Base-by-base conservation (phyloP, 1,284 basidiomycete species). In the Boletus calvinii region DNA sequence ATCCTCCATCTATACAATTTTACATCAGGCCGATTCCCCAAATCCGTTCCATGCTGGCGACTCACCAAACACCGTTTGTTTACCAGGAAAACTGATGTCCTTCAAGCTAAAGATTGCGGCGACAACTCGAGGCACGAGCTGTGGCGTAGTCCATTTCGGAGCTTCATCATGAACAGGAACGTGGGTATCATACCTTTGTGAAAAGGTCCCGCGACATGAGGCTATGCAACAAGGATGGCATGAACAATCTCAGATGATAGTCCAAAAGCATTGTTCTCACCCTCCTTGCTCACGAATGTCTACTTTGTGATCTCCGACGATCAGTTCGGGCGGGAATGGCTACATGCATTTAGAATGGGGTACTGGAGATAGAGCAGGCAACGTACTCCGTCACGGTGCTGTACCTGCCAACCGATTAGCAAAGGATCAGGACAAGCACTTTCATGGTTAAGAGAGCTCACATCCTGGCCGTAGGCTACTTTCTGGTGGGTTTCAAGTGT, bases 161-260 rank as follows among this genome's bases (percentile, higher is more conserved):
- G 13, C 11, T 26, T n/a, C 12, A 8, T 35, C 18, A 4, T 10
- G 4, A 34, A n/a, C 2, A 0, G 32, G 2, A 13, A 45, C 4
- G 30, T 12, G 2, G 6, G 1, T 3, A 5, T n/a, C 48, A 48
- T 44, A 67, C 67, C 66, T 61, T 58, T 0, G 30, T 41, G 39
- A 70, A 71, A 31, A 66, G n/a, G 9, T 60, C 50, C 15, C 37
- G 55, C 6, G 66, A 70, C 50, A 67, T 52, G 17, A 67, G 66
- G 45, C 65, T 67, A 34, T 31, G 36, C 17, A 30, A 40, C 0
- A 42, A 36, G 6, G 41, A 48, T 5, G 4, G 4, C 7, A 45
- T 52, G 4, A 52, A 13, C 11, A 38, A 29, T 7, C 13, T 13
- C 4, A 9, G 12, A 34, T 44, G 12, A 30, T 15, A 8, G 9